These are phyloP conservation scores for Russula earlei DNA, from an alignment of 768 basidiomycete genomes.

Conservation along the genomic window DNA sequence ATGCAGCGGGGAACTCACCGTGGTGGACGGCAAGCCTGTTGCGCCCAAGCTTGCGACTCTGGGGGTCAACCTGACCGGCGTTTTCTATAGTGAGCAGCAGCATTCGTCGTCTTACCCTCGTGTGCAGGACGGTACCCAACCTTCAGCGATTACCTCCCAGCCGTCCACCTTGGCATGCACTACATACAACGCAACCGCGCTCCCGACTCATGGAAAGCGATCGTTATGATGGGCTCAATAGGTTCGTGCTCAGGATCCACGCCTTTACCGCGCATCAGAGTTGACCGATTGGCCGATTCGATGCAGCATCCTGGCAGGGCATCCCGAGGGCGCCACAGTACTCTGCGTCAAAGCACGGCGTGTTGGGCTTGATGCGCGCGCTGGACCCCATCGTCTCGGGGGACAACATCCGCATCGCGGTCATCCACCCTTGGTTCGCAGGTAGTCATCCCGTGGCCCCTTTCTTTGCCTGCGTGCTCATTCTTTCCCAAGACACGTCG, in stretches of 20 bases:
- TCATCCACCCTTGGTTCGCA: constrained; percentile 27
- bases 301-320: constrained; percentile 23
- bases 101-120: background rate
- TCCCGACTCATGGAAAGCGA: constrained; percentile 21
- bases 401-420: constrained; percentile 22
- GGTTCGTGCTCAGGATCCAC: constrained; percentile 18
- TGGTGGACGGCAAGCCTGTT: constrained; percentile 23
- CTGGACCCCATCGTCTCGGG: constrained; percentile 14
- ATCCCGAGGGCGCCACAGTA: constrained; percentile 23
- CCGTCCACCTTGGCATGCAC: constrained; percentile 26
- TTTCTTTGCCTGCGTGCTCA: background rate
- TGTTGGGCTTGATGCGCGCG: constrained; percentile 26
- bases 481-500: constrained; percentile 17
- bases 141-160: constrained; percentile 11
- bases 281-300: background rate
- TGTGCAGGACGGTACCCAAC: background rate
- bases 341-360: constrained; percentile 26
- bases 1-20: background rate
- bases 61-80: constrained; percentile 27
- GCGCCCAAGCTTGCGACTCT: constrained; percentile 24
- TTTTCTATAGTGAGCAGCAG: constrained; percentile 26
- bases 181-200: constrained; percentile 22
- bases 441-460: constrained; percentile 11
- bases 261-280: background rate
- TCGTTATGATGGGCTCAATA: constrained; percentile 29